A percentile compares a stretch with the other conserved stretches of the same genome.
These are phyloP conservation scores for Forsythia viridissima DNA, from an alignment of 257 asterid genomes.

Conservation along the genomic window DNA sequence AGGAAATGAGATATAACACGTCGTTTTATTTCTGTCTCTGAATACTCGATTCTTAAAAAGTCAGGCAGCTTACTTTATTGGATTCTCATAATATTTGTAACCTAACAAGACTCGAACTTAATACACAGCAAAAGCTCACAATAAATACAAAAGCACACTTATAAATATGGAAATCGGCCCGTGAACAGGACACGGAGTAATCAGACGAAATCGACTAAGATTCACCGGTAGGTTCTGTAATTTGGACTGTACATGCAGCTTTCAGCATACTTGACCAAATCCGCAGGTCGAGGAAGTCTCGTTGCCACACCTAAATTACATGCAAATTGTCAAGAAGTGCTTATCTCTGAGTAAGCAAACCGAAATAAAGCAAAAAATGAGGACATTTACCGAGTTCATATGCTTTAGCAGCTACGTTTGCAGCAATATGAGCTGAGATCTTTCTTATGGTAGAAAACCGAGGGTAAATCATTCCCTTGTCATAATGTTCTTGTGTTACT, in stretches of 20 bases:
- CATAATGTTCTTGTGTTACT: conserved; percentile 81
- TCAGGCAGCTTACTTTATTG: not conserved
- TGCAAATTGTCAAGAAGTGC: conserved; percentile 1
- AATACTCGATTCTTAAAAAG: not conserved
- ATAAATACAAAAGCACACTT: not conserved
- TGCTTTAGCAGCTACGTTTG: conserved; percentile 92
- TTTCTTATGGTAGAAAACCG: conserved; percentile 74
- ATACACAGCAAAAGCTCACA: not conserved
- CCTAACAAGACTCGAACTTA: not conserved
- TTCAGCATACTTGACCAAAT: conserved; percentile 83
- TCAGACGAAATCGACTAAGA: not conserved
- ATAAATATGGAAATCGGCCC: not conserved
- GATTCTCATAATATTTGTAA: not conserved
- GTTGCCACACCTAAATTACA: conserved; percentile 65
- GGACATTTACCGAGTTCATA: conserved; percentile 73
- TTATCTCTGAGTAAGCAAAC: not conserved
- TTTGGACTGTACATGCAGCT: conserved; percentile 96
- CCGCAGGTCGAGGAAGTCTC: conserved; percentile 77
- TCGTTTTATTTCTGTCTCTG: not conserved
- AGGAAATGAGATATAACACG: not conserved
- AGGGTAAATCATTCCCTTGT: conserved; percentile 90
- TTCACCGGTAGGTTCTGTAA: conserved; percentile 70
- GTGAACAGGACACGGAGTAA: not conserved
- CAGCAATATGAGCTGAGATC: conserved; percentile 90
- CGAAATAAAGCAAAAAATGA: not conserved